These are phyloP conservation scores for Rhizopus sp. DNA, from an alignment of 371 early-diverging fungal species.

Conservation along the genomic window DNA sequence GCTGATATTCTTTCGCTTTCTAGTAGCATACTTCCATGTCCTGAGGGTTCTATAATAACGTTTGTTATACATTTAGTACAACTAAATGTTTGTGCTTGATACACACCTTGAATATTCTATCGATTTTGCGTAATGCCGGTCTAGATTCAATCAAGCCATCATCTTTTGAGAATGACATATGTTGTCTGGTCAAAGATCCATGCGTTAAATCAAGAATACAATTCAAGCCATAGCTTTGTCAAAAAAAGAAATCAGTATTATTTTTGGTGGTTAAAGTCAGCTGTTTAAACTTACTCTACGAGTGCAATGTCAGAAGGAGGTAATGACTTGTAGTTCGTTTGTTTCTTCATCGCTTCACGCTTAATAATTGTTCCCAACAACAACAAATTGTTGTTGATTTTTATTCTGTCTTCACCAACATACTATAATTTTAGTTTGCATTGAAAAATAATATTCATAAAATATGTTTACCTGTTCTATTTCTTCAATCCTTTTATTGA, in stretches of 20 bases:
- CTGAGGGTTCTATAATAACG: slow-evolving; percentile 7
- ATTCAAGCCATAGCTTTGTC: slow-evolving; percentile 12
- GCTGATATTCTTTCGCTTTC: slow-evolving; percentile 4
- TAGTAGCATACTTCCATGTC: slow-evolving; percentile 7
- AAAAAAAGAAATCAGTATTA: slow-evolving; percentile 13
- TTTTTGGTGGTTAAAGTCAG: slow-evolving; percentile 13
- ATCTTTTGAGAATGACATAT: slow-evolving; percentile 2
- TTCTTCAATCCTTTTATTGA: slow-evolving; percentile 8
- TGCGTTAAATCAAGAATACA: slow-evolving; percentile 12
- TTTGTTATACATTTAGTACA: slow-evolving; percentile 12
- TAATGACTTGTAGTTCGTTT: slow-evolving; percentile 8
- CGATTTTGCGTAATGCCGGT: neutral
- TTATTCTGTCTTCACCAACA: slow-evolving; percentile 6
- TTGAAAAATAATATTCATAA: slow-evolving; percentile 16
- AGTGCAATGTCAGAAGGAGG: slow-evolving; percentile 11
- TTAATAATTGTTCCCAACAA: slow-evolving; percentile 17
- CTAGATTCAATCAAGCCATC: slow-evolving; percentile 10
- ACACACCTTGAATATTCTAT: slow-evolving; percentile 10
- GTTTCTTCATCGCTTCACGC: slow-evolving; percentile 12
- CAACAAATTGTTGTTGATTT: slow-evolving; percentile 12
- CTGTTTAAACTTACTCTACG: slow-evolving; percentile 17
- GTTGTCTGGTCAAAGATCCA: slow-evolving; percentile 7
- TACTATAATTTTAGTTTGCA: slow-evolving; percentile 13
- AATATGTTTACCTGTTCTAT: slow-evolving; percentile 6
- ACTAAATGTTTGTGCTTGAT: slow-evolving; percentile 9